Percentiles rank a stretch among this genome's conserved stretches.
Evolutionary conservation across 148 eudicot species (phyloP).

Genomic region (Silene uniflora): DNA sequence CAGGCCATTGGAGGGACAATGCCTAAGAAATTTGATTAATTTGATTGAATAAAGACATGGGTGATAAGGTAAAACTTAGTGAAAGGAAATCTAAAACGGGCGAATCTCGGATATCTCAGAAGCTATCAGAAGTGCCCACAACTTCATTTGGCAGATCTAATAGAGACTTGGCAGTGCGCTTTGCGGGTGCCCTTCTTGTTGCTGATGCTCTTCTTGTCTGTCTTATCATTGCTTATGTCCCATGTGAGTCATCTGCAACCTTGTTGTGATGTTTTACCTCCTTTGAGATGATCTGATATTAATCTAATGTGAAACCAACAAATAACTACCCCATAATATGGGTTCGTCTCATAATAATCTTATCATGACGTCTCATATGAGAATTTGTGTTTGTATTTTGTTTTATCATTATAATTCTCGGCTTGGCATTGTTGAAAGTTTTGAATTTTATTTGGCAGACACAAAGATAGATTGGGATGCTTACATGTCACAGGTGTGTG

Average conservation of each 20-base stretch:
- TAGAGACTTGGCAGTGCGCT: constrained; percentile 22
- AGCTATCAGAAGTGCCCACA: neutral
- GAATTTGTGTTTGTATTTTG: neutral
- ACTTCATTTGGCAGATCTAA: constrained; percentile 16
- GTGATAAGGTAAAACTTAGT: constrained; percentile 18
- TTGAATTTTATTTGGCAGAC: constrained; percentile 44
- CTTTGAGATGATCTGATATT: neutral
- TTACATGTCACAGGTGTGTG: constrained; percentile 80
- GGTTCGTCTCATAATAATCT: neutral
- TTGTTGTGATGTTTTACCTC: neutral
- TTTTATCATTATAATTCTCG: neutral
- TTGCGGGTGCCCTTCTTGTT: constrained; percentile 50
- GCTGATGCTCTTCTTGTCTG: constrained; percentile 53
- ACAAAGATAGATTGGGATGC: constrained; percentile 99
- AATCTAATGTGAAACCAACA: too few species aligned
- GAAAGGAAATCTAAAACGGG: constrained; percentile 25
- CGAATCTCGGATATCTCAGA: constrained; percentile 9
- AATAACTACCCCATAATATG: too few species aligned
- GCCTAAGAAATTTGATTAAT: constrained; percentile 21
- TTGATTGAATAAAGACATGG: constrained; percentile 27
- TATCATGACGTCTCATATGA: neutral
- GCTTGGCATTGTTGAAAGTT: constrained; percentile 3
- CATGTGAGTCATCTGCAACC: constrained; percentile 46
- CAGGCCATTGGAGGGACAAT: constrained; percentile 33
- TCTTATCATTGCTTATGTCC: constrained; percentile 66